Percentiles rank a stretch among this genome's conserved stretches.
Conservation (phyloP, 441 rosid genomes). For the Corymbia citriodora region DNA sequence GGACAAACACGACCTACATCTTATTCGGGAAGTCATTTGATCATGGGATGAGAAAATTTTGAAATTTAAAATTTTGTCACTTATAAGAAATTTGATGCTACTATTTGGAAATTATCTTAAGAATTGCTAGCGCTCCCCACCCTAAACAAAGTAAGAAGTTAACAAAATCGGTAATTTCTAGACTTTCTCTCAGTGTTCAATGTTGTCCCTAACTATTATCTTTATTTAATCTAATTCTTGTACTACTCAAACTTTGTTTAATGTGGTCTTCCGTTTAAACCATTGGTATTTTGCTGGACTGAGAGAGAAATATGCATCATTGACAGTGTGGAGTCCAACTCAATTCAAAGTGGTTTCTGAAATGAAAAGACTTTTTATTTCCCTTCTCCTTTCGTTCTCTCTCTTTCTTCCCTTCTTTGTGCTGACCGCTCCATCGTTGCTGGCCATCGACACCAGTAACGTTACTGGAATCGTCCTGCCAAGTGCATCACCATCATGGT, state of each 20-base stretch:
- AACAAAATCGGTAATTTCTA: background rate
- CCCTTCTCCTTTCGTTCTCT: background rate
- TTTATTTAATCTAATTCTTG: background rate
- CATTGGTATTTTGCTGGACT: background rate
- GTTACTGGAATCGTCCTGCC: background rate
- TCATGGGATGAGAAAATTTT: background rate
- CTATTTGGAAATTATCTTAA: background rate
- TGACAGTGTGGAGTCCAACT: background rate
- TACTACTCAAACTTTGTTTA: background rate
- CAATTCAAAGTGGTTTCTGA: background rate
- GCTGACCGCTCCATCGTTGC: background rate
- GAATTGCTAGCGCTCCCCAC: too few relatives aligned
- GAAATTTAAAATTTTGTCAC: background rate
- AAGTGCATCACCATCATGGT: background rate
- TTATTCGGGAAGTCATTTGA: rapidly evolving
- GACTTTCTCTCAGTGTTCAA: background rate
- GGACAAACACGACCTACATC: too few relatives aligned
- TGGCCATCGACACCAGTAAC: background rate
- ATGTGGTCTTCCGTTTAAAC: background rate
- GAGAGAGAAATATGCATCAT: background rate
- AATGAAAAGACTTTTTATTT: background rate
- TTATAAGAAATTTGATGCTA: background rate
- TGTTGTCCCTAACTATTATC: background rate
- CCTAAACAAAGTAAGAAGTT: too few relatives aligned
- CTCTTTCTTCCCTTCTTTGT: background rate